Base-by-base conservation (phyloP, 306 rosid genomes). In the Trifolium fragiferum region DNA sequence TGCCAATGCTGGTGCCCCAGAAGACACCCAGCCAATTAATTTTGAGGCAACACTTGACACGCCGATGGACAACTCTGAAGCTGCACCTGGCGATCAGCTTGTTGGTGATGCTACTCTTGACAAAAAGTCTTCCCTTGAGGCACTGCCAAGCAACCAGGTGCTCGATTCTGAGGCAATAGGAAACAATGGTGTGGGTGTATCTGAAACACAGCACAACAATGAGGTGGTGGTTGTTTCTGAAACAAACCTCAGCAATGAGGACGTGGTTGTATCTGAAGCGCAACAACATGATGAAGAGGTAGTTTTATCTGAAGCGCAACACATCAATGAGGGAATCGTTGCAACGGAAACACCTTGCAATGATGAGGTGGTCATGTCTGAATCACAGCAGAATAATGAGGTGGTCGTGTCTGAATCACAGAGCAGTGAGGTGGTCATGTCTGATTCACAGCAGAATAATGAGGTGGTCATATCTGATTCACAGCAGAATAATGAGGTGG, bases 361-460 rank as follows among this genome's bases (percentile, higher is more conserved):
- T 8, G 51, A 20, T 21, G 66, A 72, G 57, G 37, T 57, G 43
- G 44, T 58, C 25, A 18, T 16, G 25, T 53, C 76, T 73, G 85
- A 82, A 51, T 27, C 68, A 6, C 82, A 64, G 47, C 13, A 0
- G 4, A 59, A 14, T 25, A 3, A 25, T 25, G 79, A 76, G 18
- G 51, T 71, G 16, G 37, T 47, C 23, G 23, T 80, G 12, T 32
- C 57, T 43, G 80, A 69, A 37, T 43, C 68, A 14, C 80, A 53
- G 1, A 12, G 10, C 10, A 7, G 62, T 40, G 76, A 75, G 15
- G 23, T 65, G 25, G 62, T 38, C n/a, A 20, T 32, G 13, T 46
- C 77, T 80, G 78, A 76, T 10, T 33, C 75, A 9, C 85, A 72
- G 43, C 37, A 4, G 2, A 15, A 35, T 18, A 49, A 43, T 66